These are phyloP conservation scores for Tausonia pullulans DNA, from an alignment of 1,284 basidiomycete genomes.

Conservation along the genomic window DNA sequence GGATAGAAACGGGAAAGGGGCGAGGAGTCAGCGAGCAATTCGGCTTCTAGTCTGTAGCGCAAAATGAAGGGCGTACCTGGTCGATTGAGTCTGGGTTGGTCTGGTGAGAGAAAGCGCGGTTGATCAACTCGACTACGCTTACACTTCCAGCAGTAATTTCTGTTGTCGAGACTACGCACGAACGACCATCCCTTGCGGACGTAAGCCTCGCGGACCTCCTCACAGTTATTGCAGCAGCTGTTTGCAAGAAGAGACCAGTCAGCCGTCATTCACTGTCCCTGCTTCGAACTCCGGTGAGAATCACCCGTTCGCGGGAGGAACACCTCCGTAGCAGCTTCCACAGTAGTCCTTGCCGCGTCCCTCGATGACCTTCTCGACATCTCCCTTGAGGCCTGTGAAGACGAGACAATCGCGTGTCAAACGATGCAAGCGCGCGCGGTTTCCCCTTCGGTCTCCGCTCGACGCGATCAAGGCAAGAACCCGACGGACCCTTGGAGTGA, in stretches of 20 bases:
- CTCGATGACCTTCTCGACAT: conserved; percentile 65
- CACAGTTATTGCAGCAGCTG: conserved; percentile 89
- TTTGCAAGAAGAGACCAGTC: background rate
- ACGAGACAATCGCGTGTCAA: background rate
- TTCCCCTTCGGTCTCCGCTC: background rate
- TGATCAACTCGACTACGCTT: too few species aligned
- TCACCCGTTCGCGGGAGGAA: conserved; percentile 58
- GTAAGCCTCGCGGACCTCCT: conserved; percentile 86
- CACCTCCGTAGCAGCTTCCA: conserved; percentile 94
- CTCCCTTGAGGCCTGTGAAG: conserved; percentile 57
- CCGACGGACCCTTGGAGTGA: conserved; percentile 25
- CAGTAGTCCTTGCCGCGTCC: conserved; percentile 59
- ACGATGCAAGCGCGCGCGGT: conserved; percentile 3
- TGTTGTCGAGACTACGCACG: conserved; percentile 6
- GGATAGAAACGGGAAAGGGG: background rate
- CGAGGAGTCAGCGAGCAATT: background rate
- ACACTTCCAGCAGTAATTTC: too few species aligned
- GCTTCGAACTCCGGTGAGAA: background rate
- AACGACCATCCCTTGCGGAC: conserved; percentile 92
- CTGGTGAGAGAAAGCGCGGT: too few species aligned
- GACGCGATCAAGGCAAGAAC: background rate
- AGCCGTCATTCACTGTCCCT: background rate
- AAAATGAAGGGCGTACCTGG: conserved; percentile 50
- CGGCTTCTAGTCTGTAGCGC: background rate
- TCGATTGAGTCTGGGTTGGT: conserved; percentile 80